Conservation (phyloP, 768 basidiomycete genomes). For the Suillus discolor region DNA sequence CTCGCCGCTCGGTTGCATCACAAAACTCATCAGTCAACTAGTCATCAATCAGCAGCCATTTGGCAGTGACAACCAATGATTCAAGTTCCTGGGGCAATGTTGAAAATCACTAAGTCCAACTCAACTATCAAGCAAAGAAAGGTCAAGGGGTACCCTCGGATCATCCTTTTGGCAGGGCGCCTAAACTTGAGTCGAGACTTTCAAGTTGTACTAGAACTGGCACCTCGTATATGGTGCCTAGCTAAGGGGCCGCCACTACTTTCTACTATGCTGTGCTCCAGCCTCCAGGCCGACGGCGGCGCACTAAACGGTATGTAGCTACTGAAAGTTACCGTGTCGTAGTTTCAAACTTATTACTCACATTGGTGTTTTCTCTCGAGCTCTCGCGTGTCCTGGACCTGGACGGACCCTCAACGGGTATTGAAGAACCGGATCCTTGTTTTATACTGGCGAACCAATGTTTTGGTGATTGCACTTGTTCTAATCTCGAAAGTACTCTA, state of each 20-base stretch:
- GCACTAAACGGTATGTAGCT: background rate
- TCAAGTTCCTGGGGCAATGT: too few relatives aligned
- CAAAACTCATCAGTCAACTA: too few relatives aligned
- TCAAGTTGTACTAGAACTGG: background rate
- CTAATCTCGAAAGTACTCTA: too few relatives aligned
- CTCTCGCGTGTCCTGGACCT: background rate
- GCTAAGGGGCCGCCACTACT: background rate
- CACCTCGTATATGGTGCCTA: background rate
- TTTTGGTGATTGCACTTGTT: too few relatives aligned
- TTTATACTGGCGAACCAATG: background rate
- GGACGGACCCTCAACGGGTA: background rate
- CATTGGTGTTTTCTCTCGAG: background rate
- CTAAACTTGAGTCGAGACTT: background rate
- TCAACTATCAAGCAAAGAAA: too few relatives aligned
- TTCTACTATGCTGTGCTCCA: background rate
- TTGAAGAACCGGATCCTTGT: background rate
- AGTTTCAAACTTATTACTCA: background rate
- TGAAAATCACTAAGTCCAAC: too few relatives aligned
- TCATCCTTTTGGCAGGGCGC: background rate
- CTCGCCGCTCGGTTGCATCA: too few relatives aligned
- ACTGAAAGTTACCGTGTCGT: background rate
- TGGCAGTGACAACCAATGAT: too few relatives aligned
- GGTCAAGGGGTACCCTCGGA: too few relatives aligned
- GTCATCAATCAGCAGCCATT: too few relatives aligned
- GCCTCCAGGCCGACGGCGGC: background rate